Evolutionary conservation across 306 rosid species (phyloP), one percentile per base, ranked within the genome.

Genomic region (Cucurbita ficifolia): DNA sequence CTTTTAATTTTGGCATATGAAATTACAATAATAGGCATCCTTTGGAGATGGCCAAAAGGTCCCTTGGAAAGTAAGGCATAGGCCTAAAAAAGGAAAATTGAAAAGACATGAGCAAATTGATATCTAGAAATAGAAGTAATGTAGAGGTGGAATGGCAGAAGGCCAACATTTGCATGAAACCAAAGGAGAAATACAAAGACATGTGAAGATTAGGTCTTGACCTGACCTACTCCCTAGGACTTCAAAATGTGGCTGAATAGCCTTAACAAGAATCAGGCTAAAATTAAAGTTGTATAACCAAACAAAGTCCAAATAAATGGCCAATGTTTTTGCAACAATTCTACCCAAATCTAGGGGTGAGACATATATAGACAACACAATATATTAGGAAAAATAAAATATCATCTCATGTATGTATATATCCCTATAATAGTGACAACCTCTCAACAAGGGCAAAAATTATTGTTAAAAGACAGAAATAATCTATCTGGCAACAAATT

Each of bases 401-500:
- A 69, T 33, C 49, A 72, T 54, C 46, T 18, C 19, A 54, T 54
- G 45, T 36, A 54, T 54, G 45, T 72, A 38, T 36, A 72, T 33
- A 54, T 72, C 76, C 52, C 76, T 52, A 54, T 63, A 9, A 39
- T 53, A 19, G 18, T 54, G 64, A 72, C 63, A 54, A 50, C 62
- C 49, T 71, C 61, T 53, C 43, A 22, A 6, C 0, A 67, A 42
- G 18, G 72, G 54, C 11, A 39, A 8, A 24, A 48, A 69, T 69
- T 69, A 46, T 46, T 69, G 57, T 24, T 21, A 22, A 67, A 33
- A 49, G 43, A 59, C 65, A 14, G 10, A 50, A 21, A 72, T 53
- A 72, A 36, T 54, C 76, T 72, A 54, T 72, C 64, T 71, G 48
- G 62, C 36, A 33, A 71, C 61, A 38, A 71, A 35, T 72, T 54